These are phyloP conservation scores for Colletotrichum acutatum DNA, from an alignment of 2,329 filamentous ascomycete species.

Conservation along the genomic window DNA sequence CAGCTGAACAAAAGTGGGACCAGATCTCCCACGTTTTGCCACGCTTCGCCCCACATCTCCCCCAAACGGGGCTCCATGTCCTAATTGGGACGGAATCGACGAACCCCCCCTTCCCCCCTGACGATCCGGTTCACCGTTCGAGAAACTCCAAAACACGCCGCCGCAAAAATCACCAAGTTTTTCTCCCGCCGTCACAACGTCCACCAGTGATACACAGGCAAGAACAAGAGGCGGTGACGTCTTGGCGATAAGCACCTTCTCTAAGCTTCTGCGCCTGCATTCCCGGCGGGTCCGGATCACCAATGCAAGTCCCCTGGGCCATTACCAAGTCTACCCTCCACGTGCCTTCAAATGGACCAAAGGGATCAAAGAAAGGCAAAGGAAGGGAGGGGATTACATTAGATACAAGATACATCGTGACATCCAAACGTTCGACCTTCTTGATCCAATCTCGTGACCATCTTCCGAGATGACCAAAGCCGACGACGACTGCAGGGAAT, in stretches of 20 bases:
- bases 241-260: neutral
- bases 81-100: neutral
- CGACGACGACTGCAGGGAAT: neutral
- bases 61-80: neutral
- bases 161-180: neutral
- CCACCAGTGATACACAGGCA: neutral
- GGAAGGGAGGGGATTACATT: no score
- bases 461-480: neutral
- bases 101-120: conserved; percentile 11
- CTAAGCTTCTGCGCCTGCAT: neutral
- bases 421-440: neutral
- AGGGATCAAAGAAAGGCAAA: no score
- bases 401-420: neutral
- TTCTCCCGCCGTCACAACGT: neutral
- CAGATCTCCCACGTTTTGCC: neutral
- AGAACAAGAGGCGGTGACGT: neutral
- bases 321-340: neutral
- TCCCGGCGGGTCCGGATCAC: neutral
- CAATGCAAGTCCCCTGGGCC: neutral
- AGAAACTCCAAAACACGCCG: conserved; percentile 22
- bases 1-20: neutral
- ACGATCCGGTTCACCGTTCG: conserved; percentile 17
- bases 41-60: neutral
- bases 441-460: neutral
- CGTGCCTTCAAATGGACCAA: no score